These are phyloP conservation scores for Bremia lactucae DNA, from an alignment of 352 stramenopile genomes.

Conservation along the genomic window DNA sequence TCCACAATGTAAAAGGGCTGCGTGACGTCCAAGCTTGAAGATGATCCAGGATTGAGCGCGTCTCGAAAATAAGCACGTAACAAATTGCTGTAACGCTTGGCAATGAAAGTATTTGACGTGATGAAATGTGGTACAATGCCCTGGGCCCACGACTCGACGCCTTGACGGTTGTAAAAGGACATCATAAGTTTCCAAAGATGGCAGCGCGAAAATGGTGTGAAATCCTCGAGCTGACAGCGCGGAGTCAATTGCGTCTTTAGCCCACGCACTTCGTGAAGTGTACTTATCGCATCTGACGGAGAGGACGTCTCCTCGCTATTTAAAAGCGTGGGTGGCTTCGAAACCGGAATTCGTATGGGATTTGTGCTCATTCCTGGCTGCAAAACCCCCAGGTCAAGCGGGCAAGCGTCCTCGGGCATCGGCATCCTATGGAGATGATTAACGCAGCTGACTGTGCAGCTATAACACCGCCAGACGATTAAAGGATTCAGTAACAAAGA, in stretches of 20 bases:
- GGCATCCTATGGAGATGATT: too few relatives aligned
- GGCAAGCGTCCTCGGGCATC: conserved; percentile 11
- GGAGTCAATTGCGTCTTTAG: conserved; percentile 16
- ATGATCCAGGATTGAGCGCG: conserved; percentile 19
- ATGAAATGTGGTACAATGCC: conserved; percentile 95
- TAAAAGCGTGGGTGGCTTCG: conserved; percentile 17
- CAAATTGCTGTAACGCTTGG: conserved; percentile 78
- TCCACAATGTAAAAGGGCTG: conserved; percentile 92
- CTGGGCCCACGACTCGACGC: conserved; percentile 83
- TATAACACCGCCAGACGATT: too few relatives aligned
- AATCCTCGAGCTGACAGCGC: conserved; percentile 81
- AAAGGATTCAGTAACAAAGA: too few relatives aligned
- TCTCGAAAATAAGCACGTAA: conserved; percentile 61
- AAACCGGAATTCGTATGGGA: conserved; percentile 12
- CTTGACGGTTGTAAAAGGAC: conserved; percentile 86
- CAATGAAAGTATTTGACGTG: conserved; percentile 93
- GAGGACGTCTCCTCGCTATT: conserved; percentile 13
- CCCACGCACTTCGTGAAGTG: conserved; percentile 44
- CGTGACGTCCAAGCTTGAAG: conserved; percentile 44
- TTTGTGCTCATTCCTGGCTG: conserved; percentile 13
- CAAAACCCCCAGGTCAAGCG: conserved; percentile 9
- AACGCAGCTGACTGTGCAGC: too few relatives aligned
- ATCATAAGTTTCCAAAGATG: conserved; percentile 94
- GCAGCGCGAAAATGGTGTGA: conserved; percentile 79
- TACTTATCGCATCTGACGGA: conserved; percentile 10